These are phyloP conservation scores for Rhododendron molle DNA, from an alignment of 148 eudicot species.

Conservation along the genomic window DNA sequence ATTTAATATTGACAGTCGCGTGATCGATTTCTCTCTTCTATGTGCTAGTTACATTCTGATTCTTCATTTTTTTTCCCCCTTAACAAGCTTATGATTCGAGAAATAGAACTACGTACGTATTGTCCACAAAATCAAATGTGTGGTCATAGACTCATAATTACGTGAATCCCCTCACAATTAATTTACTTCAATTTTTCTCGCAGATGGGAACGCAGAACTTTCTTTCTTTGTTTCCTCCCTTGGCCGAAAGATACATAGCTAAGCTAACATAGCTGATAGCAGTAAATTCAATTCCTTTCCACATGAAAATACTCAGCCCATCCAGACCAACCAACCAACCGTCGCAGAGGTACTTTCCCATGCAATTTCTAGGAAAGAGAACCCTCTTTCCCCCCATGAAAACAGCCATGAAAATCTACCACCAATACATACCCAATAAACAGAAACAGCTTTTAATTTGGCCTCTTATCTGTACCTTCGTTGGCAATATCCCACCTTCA, in stretches of 20 bases:
- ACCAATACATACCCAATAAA: not conserved
- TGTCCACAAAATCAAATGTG: too few species aligned
- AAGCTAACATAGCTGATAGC: not conserved
- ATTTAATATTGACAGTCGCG: too few species aligned
- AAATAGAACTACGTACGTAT: not conserved
- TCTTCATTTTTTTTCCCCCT: not conserved
- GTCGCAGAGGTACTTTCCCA: constrained; percentile 18
- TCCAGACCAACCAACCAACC: not conserved
- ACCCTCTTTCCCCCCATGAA: not conserved
- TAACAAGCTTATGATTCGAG: not conserved
- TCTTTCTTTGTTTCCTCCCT: not conserved
- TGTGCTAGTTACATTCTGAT: too few species aligned
- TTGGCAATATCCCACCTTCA: not conserved
- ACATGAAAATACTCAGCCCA: not conserved
- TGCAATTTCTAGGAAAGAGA: constrained; percentile 30
- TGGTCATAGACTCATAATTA: not conserved
- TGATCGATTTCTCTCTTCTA: too few species aligned
- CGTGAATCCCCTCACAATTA: not conserved
- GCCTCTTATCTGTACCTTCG: constrained; percentile 15
- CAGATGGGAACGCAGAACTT: not conserved
- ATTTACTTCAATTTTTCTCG: not conserved
- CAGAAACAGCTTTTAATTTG: not conserved
- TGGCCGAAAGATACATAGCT: not conserved
- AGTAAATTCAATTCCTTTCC: not conserved
- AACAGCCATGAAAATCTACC: not conserved